Evolutionary conservation across 345 rosid species (phyloP), one percentile per base, ranked within the genome.

Genomic region (Cardamine chenopodiifolia): DNA sequence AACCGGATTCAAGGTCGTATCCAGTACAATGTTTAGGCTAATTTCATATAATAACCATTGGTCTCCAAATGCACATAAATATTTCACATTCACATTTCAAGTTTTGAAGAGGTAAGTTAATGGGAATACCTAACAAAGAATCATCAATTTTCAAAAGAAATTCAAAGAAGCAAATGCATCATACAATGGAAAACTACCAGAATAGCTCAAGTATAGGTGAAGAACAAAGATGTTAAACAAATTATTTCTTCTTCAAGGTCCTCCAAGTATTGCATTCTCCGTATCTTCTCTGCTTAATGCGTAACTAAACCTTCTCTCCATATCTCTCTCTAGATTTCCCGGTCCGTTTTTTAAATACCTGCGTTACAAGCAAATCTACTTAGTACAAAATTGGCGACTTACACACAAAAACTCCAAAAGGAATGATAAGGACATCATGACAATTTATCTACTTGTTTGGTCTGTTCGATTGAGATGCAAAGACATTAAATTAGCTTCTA

Each of bases 331-430:
- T 3, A 94, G 92, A 81, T 74, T 87, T 9, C 96, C 97, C 9
- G 97, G 93, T n/a, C 97, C 97, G 70, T 77, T 90, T 86, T 85
- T 95, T 82, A 89, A 73, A 83, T 95, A 91, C 89, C 97, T 95
- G 44, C 34, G 62, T 48, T 26, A 13, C 52, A 53, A 25, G 23
- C 39, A 19, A 19, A 42, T 39, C 63, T 67, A 2, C 19, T 66
- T 26, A 74, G 19, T 48, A 66, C 57, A 19, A 32, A 1, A 3
- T 8, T 25, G 14, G 45, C 25, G 45, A 50, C n/a, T 59, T 25
- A 26, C 50, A 58, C 6, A 50, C 47, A 55, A 22, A 55, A 9
- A 32, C 35, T 20, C 11, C 2, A 48, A n/a, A 45, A 40, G 9
- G 3, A 39, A 35, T 63, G 18, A 22, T 23, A n/a, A 64, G 0